Conservation (phyloP, 2,329 filamentous ascomycete genomes). For the Fusarium agapanthi region DNA sequence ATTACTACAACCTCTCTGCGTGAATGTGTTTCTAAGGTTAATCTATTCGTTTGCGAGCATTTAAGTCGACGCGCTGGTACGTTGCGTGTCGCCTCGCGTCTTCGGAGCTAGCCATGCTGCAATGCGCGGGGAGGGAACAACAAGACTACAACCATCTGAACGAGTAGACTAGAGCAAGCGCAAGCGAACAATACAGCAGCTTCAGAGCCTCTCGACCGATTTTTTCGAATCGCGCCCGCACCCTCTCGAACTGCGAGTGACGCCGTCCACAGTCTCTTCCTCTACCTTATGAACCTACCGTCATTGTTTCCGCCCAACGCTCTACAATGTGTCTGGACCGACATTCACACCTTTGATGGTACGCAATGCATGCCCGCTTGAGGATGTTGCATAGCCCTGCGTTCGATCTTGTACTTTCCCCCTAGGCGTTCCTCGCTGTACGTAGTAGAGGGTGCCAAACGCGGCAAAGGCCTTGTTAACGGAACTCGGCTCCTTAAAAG, state of each 20-base stretch:
- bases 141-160: neutral
- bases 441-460: too few species aligned
- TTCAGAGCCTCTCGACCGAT: accelerated
- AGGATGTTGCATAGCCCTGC: too few species aligned
- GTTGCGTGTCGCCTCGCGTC: neutral
- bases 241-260: neutral
- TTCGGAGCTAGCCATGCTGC: neutral
- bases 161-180: accelerated
- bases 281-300: accelerated
- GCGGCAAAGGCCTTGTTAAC: too few species aligned
- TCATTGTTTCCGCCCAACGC: neutral
- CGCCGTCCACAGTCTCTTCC: neutral
- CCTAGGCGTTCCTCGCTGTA: too few species aligned
- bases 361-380: too few species aligned
- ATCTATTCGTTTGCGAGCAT: neutral
- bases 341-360: neutral
- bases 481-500: too few species aligned
- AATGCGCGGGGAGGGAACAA: accelerated
- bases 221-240: neutral
- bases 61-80: neutral
- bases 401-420: too few species aligned
- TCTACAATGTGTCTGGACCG: neutral
- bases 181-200: accelerated
- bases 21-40: accelerated
- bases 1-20: accelerated